Base-by-base conservation (phyloP, 164 flowering plant genomes). In the Sextonia rubra region DNA sequence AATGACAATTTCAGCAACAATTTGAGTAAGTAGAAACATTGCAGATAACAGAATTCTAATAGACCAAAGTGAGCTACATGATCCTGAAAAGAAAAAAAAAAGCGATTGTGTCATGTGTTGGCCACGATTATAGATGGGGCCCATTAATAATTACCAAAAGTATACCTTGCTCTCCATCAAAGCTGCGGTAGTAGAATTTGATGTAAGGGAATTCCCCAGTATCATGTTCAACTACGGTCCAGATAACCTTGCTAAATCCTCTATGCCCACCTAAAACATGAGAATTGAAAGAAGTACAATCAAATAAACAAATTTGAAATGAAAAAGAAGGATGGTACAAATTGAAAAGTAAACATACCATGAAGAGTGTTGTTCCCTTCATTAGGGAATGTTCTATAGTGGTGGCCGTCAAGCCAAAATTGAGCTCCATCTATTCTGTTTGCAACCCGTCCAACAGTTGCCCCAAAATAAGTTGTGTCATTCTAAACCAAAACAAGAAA, bases 361-460 rank as follows among this genome's bases (percentile, higher is more conserved):
- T 87, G 93, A 73, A 87, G 88, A 62, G 69, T 89, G 78, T 87
- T 89, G 1, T 85, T 81, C 8, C 91, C 91, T 18, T 90, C 93
- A 80, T 91, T 92, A 0, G 89, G 76, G 26, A 76, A 71, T 17
- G 87, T 60, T 27, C 82, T 85, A 68, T 91, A 91, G 15, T n/a
- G 72, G 8, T 25, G 72, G 37, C 93, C 98, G 68, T 90, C 69
- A 6, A 87, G 27, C 15, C 76, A 80, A 72, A 86, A 93, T 17
- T 84, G 73, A 66, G 93, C 98, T 0, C 86, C 87, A n/a, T 73
- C 84, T 24, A 93, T 87, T 71, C 98, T 78, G 69, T 93, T 93
- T 3, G 93, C 97, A 14, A 90, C 93, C 20, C 94, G 80, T 12
- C 98, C 98, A 60, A 90, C 91, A 24, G 82, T 76, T 58, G 87